These are phyloP conservation scores for Leccinum subgranulosum DNA, from an alignment of 768 basidiomycete species.

Conservation along the genomic window DNA sequence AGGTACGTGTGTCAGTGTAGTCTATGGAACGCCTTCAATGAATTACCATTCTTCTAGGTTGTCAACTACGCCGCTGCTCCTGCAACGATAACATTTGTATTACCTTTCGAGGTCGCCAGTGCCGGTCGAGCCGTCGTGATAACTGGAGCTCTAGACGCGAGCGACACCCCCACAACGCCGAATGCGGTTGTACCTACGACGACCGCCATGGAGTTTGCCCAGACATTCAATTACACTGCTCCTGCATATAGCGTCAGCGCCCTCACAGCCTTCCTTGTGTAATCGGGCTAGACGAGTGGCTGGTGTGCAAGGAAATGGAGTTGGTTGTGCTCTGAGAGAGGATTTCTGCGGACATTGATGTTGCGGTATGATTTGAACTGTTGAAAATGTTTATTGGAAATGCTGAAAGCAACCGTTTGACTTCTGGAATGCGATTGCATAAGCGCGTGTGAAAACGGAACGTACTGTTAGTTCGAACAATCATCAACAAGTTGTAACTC, in stretches of 20 bases:
- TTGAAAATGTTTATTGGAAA: constrained; percentile 41
- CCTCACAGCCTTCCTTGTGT: constrained; percentile 14
- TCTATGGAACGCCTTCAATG: neutral
- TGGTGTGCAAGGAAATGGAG: neutral
- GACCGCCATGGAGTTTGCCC: constrained; percentile 43
- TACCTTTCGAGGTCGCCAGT: constrained; percentile 51
- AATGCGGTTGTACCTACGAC: constrained; percentile 45
- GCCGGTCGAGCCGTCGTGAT: constrained; percentile 49
- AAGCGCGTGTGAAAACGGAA: too few species aligned
- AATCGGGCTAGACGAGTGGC: neutral
- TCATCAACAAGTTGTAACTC: neutral
- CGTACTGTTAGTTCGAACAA: too few species aligned
- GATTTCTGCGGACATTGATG: constrained; percentile 2
- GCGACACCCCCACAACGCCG: constrained; percentile 54
- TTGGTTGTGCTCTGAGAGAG: neutral
- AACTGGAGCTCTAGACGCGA: constrained; percentile 45
- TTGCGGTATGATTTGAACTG: constrained; percentile 26
- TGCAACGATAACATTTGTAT: constrained; percentile 45
- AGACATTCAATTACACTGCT: constrained; percentile 53
- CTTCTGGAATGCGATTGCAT: constrained; percentile 38
- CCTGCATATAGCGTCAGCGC: constrained; percentile 45
- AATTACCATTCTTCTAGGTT: constrained; percentile 38
- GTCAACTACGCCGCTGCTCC: constrained; percentile 46
- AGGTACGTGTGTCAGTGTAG: constrained; percentile 36
- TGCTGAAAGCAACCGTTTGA: constrained; percentile 49